Base-by-base conservation (phyloP, 148 eudicot genomes). In the Euryodendron excelsum region DNA sequence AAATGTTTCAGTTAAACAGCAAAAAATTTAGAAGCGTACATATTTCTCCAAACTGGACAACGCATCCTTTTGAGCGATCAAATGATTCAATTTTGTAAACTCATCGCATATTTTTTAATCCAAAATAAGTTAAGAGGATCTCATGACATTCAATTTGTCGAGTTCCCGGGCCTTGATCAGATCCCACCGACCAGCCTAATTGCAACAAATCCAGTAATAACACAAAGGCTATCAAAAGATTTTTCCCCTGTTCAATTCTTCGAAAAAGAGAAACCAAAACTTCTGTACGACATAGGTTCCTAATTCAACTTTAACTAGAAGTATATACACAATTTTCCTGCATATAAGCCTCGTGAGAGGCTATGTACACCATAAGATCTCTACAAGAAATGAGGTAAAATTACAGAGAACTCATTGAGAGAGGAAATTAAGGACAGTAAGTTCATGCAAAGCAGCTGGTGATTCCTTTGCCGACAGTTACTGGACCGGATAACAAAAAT, bases 131-230 rank as follows among this genome's bases (percentile, higher is more conserved):
- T 23, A n/a, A 11, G 18, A 2, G 11, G 20, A 65, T 34, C 2
- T 44, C 23, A 30, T 48, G 5, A 62, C 12, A 30, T 11, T 13
- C 0, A 21, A 25, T 18, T 2, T 56, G 60, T 18, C 25, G n/a
- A n/a, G n/a, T 25, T 21, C 20, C 60, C 3, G 30, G 2, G 18
- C 4, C 31, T 0, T 7, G 28, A 8, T 2, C 73, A 69, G 34
- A 25, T 44, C 72, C 73, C 44, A 69, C 73, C 44, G 55, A 25
- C n/a, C n/a, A n/a, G n/a, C n/a, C n/a, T n/a, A n/a, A n/a, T n/a
- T n/a, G n/a, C 31, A 59, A 31, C 67, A 20, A 17, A 5, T 12
- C 33, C 4, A 28, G 27, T 3, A 14, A 62, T 28, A 62, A 62
- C 1, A 30, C 31, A 59, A 59, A 23, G 4, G 31, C 31, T 12